A percentile compares a stretch with the other conserved stretches of the same genome.
phyloP scores from a whole-genome alignment of 2,329 filamentous ascomycete species.

The Fusarium stilboides region DNA sequence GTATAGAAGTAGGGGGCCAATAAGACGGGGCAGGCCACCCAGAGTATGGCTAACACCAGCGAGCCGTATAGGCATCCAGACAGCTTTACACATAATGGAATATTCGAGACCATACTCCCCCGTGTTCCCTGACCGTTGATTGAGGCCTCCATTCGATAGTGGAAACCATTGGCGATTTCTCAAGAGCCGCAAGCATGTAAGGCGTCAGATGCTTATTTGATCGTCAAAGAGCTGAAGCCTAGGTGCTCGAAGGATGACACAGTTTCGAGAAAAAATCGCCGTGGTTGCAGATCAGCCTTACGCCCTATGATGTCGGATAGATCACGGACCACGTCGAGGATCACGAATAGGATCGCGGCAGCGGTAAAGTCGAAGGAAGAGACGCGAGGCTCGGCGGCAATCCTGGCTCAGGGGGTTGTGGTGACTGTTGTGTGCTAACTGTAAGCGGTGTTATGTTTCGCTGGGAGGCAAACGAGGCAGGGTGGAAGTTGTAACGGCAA shows the following conservation, averaged over 20 bases:
- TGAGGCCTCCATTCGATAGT: slow-evolving; percentile 45
- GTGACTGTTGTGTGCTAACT: slow-evolving; percentile 37
- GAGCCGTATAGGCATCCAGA: slow-evolving; percentile 43
- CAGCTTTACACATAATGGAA: slow-evolving; percentile 46
- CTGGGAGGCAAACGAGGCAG: slow-evolving; percentile 8
- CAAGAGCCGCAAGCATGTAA: slow-evolving; percentile 20
- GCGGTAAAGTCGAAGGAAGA: slow-evolving; percentile 31
- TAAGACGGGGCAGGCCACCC: slow-evolving; percentile 28
- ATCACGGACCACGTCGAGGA: slow-evolving; percentile 35
- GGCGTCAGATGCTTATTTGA: slow-evolving; percentile 41
- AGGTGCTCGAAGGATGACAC: slow-evolving; percentile 35
- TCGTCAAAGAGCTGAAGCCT: slow-evolving; percentile 21
- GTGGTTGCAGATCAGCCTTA: slow-evolving; percentile 45
- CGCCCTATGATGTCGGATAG: slow-evolving; percentile 31
- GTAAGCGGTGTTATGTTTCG: slow-evolving; percentile 45
- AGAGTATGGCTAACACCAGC: slow-evolving; percentile 24
- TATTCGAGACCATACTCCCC: slow-evolving; percentile 29
- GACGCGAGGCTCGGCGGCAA: slow-evolving; percentile 32
- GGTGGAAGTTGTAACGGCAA: slow-evolving; percentile 13
- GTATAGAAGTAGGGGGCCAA: slow-evolving; percentile 38
- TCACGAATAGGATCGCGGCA: slow-evolving; percentile 36
- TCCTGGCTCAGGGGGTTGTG: slow-evolving; percentile 5
- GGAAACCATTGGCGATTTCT: slow-evolving; percentile 19
- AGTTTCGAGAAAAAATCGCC: slow-evolving; percentile 28
- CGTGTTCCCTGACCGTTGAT: slow-evolving; percentile 11